Base-by-base conservation (phyloP, 2,329 filamentous ascomycete species). In the Escovopsis weberi region DNA sequence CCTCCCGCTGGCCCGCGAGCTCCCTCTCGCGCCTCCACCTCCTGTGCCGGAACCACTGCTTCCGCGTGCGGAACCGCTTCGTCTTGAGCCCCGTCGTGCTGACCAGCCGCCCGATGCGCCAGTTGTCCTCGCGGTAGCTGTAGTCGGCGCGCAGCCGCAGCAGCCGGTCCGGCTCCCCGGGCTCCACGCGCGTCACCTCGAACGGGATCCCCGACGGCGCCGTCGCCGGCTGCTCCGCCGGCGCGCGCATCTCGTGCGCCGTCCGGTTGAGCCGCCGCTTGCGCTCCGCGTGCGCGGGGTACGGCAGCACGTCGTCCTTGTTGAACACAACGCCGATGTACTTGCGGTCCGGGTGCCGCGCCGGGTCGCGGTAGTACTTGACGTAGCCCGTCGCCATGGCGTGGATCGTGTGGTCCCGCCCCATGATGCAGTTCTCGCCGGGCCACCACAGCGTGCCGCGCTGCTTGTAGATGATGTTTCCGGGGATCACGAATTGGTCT, bases 381-480 rank as follows among this genome's bases (percentile, higher is more conserved):
- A 98, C 91, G 63, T 93, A 98, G 49, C 91, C 91, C 4, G 82
- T 72, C 43, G 82, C 76, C 46, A 79, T 80, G 42, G 91, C 80
- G 63, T 85, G 94, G 59, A 98, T 93, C 40, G 89, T 96, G 69
- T 96, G 91, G 62, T 98, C 88, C 47, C 91, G 82, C 40, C 91
- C 91, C 70, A 96, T 89, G 54, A 80, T 84, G 62, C 84, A 85
- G 66, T 98, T 96, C 61, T 96, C 91, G 55, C 91, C 91, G 1
- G 91, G 82, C 61, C 82, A 89, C 91, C 91, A 98, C 55, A 80
- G 76, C 4, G 91, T 93, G 54, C 91, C 91, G 55, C 89, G 82
- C 65, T 98, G 91, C 60, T 86, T 87, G 75, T 91, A 98, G 65
- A 98, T 84, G 64, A 98, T 98, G 69, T 94, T 96, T 43, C 91